phyloP scores from a whole-genome alignment of 352 stramenopile species.

The Pythium rishiriense region DNA sequence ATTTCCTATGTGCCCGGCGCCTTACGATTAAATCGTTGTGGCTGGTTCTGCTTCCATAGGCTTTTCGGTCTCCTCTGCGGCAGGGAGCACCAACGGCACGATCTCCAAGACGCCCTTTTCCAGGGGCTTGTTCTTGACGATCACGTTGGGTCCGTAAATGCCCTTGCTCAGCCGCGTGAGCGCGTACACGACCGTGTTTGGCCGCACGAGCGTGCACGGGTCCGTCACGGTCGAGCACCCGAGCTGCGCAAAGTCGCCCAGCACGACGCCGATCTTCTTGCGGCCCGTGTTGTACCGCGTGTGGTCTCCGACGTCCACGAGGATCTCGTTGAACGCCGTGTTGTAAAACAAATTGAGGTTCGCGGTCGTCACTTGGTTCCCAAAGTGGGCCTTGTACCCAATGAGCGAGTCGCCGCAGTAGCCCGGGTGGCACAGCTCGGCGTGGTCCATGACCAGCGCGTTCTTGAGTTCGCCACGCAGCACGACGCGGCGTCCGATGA shows the following conservation, averaged over 20 bases:
- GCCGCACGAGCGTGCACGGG: constrained; percentile 63
- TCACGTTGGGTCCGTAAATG: constrained; percentile 62
- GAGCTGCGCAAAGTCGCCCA: constrained; percentile 71
- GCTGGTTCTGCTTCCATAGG: not conserved
- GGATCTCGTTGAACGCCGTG: constrained; percentile 15
- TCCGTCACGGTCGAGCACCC: constrained; percentile 75
- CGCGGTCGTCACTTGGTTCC: constrained; percentile 80
- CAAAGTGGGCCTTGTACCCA: constrained; percentile 78
- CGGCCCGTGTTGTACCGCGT: constrained; percentile 58
- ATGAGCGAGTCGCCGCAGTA: constrained; percentile 79
- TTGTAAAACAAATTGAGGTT: constrained; percentile 62
- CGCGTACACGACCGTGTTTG: constrained; percentile 64
- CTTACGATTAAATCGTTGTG: not conserved
- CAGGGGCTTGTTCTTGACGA: constrained; percentile 85
- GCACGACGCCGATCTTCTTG: constrained; percentile 70
- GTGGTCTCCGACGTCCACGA: constrained; percentile 32
- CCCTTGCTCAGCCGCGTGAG: constrained; percentile 63
- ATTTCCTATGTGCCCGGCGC: not conserved
- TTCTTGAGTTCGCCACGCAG: constrained; percentile 76
- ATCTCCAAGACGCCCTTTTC: constrained; percentile 68
- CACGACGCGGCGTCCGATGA: constrained; percentile 61
- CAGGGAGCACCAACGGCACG: constrained; percentile 23
- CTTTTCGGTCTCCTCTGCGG: not conserved
- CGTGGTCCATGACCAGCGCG: constrained; percentile 64
- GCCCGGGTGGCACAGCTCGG: constrained; percentile 69